Evolutionary conservation across 177 flowering plant species (phyloP).

Genomic region (Vitis hybrid): DNA sequence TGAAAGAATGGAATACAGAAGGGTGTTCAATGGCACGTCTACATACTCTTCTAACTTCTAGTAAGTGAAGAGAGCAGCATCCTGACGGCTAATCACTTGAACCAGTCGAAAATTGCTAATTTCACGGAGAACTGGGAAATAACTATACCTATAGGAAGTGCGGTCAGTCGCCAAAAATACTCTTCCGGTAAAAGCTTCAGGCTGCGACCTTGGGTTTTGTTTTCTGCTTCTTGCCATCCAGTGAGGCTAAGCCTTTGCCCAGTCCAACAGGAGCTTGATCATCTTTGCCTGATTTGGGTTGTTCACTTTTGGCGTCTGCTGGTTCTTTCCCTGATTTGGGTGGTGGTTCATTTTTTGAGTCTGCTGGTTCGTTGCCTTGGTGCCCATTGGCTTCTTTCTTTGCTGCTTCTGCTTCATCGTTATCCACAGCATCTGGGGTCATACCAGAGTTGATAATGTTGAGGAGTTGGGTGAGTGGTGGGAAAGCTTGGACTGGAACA

Average conservation of each 20-base stretch:
- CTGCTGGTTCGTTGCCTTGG: conserved; percentile 14
- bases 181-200: conserved; percentile 15
- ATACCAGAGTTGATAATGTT: conserved; percentile 65
- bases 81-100: background rate
- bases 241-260: conserved; percentile 60
- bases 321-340: conserved; percentile 12
- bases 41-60: no score
- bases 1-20: conserved; percentile 10
- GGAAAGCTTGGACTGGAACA: conserved; percentile 65
- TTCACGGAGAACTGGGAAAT: background rate
- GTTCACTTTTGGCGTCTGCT: conserved; percentile 25
- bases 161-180: background rate
- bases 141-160: no score
- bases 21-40: no score
- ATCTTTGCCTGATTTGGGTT: conserved; percentile 22
- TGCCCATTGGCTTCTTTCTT: conserved; percentile 37
- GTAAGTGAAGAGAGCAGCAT: background rate
- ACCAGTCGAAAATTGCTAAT: background rate
- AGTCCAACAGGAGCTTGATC: conserved; percentile 69
- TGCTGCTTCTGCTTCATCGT: conserved; percentile 21
- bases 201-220: conserved; percentile 35
- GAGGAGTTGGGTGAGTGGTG: conserved; percentile 67
- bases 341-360: conserved; percentile 25
- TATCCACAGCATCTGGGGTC: conserved; percentile 34
- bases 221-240: conserved; percentile 73